A percentile compares a stretch with the other conserved stretches of the same genome.
These are phyloP conservation scores for Lyophyllum decastes DNA, from an alignment of 768 basidiomycete species.

Conservation along the genomic window DNA sequence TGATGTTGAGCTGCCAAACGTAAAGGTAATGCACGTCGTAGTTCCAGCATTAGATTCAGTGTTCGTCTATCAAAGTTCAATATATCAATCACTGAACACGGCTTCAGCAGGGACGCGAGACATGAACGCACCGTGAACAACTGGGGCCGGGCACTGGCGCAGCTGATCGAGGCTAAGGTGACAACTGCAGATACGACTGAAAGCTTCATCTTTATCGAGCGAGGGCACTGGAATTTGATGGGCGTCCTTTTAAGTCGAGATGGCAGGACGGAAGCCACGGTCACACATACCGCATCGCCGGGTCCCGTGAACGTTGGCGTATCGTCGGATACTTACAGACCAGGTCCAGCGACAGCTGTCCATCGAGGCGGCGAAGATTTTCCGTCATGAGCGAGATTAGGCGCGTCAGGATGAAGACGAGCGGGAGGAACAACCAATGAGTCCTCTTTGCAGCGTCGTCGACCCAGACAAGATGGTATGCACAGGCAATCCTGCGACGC, in stretches of 20 bases:
- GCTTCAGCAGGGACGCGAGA: background rate
- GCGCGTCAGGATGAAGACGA: background rate
- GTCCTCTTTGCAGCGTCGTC: too few species aligned
- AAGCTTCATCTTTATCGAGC: conserved; percentile 1
- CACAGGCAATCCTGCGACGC: too few species aligned
- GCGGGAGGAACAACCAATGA: background rate
- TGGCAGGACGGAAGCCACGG: background rate
- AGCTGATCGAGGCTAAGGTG: background rate
- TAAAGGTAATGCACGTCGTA: conserved; percentile 4
- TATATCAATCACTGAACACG: background rate
- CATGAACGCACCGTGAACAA: background rate
- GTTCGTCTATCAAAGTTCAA: background rate
- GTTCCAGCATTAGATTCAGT: background rate
- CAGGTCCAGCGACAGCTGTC: background rate
- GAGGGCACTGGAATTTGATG: background rate
- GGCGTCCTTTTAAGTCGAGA: background rate
- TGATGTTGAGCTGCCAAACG: background rate
- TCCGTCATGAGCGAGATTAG: background rate
- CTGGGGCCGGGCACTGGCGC: background rate
- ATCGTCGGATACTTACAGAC: background rate
- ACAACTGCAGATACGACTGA: background rate
- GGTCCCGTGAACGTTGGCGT: background rate
- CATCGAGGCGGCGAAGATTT: background rate
- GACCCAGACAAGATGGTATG: too few species aligned
- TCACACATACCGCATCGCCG: background rate